Conservation (phyloP, 2,329 filamentous ascomycete species). For the Ceratocystis diversiconidia region DNA sequence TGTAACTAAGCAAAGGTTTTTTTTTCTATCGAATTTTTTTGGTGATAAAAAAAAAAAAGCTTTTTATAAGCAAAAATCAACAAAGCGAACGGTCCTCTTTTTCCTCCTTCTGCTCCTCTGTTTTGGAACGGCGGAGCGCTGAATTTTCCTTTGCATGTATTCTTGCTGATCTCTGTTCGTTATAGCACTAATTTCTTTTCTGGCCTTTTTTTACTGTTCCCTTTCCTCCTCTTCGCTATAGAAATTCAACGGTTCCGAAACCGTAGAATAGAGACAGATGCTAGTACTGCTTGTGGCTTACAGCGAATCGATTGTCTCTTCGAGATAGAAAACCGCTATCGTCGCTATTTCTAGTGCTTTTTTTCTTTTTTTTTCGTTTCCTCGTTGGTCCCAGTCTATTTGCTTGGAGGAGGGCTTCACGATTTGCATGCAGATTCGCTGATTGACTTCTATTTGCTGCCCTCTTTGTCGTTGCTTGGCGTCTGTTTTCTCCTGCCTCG, state of each 20-base stretch:
- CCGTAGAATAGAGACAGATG: constrained; percentile 6
- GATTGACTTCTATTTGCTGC: neutral
- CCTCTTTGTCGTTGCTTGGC: neutral
- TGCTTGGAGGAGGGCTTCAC: neutral
- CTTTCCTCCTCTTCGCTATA: neutral
- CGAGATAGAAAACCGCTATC: constrained; percentile 7
- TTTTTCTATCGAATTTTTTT: neutral
- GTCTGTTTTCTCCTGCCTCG: neutral
- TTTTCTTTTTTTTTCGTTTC: constrained; percentile 21
- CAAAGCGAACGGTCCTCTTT: neutral
- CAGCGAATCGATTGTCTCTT: constrained; percentile 3
- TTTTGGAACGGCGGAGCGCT: neutral
- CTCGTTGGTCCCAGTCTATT: constrained; percentile 2
- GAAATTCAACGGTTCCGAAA: neutral
- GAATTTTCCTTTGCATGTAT: neutral
- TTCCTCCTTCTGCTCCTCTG: neutral
- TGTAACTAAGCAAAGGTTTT: neutral
- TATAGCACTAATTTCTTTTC: neutral
- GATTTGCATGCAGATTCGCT: no score
- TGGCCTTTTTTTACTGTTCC: no score
- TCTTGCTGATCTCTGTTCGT: neutral
- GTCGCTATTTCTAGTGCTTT: constrained; percentile 1
- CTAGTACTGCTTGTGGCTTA: neutral
- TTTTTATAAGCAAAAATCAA: constrained; percentile 1
- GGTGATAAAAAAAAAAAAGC: neutral